A percentile compares a stretch with the other conserved stretches of the same genome.
Evolutionary conservation across 2,329 filamentous ascomycete species (phyloP).

Genomic region (Sclerotinia spermophila): DNA sequence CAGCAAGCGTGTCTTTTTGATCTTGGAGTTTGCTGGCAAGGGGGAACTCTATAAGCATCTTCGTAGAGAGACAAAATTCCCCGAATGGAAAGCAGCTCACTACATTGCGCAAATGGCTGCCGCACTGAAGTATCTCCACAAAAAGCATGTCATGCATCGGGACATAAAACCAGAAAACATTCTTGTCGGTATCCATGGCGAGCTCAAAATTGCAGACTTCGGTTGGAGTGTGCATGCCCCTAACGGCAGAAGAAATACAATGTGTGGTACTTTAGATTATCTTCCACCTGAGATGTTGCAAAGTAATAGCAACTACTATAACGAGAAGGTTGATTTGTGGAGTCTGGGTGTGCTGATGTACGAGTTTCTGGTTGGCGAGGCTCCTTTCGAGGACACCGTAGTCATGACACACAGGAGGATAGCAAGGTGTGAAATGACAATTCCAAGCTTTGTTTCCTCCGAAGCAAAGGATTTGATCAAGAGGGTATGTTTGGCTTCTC

Average conservation of each 20-base stretch:
- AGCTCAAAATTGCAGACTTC: slow-evolving; percentile 98
- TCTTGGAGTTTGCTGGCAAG: slow-evolving; percentile 68
- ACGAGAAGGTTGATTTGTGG: slow-evolving; percentile 95
- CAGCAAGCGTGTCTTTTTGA: slow-evolving; percentile 68
- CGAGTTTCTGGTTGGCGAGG: slow-evolving; percentile 93
- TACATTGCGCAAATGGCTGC: slow-evolving; percentile 78
- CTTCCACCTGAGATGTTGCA: slow-evolving; percentile 97
- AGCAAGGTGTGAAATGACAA: slow-evolving; percentile 82
- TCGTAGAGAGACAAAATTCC: slow-evolving; percentile 63
- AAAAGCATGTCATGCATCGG: slow-evolving; percentile 95
- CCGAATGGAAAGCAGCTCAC: slow-evolving; percentile 68
- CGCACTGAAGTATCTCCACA: slow-evolving; percentile 84
- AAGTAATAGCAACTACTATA: slow-evolving; percentile 84
- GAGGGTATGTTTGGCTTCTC: slow-evolving; percentile 53
- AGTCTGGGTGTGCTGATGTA: slow-evolving; percentile 92
- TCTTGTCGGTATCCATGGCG: slow-evolving; percentile 89
- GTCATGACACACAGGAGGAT: slow-evolving; percentile 94
- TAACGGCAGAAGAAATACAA: slow-evolving; percentile 87
- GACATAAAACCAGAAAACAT: slow-evolving; percentile 99
- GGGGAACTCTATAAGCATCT: slow-evolving; percentile 73
- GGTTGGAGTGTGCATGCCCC: slow-evolving; percentile 98
- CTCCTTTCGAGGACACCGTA: slow-evolving; percentile 93
- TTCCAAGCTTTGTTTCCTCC: slow-evolving; percentile 83
- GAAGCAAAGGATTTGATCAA: slow-evolving; percentile 93
- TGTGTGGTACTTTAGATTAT: slow-evolving; percentile 97